phyloP scores from a whole-genome alignment of 345 rosid species.

The Gossypium australe region DNA sequence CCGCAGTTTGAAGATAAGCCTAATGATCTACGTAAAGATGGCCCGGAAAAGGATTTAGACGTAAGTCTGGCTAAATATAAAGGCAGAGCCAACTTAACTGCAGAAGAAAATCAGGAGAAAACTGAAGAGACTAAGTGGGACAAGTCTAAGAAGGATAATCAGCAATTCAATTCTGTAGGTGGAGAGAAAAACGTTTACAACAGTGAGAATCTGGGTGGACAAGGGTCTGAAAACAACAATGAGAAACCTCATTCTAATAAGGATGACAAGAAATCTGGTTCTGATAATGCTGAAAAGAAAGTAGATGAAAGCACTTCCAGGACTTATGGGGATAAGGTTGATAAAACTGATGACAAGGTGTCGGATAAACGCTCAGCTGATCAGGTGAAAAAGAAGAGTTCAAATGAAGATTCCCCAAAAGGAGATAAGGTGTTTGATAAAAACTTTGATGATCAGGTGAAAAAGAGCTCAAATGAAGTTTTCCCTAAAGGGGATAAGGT shows the following conservation, averaged over 20 bases:
- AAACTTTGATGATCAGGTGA: constrained; percentile 26
- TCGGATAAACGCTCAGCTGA: background rate
- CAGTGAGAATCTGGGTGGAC: constrained; percentile 34
- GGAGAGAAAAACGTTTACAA: constrained; percentile 31
- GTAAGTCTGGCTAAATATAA: constrained; percentile 24
- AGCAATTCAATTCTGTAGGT: constrained; percentile 20
- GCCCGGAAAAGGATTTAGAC: constrained; percentile 45
- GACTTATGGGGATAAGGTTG: constrained; percentile 28
- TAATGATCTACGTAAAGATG: constrained; percentile 61
- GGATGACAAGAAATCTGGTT: constrained; percentile 18
- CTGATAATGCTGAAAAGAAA: constrained; percentile 27
- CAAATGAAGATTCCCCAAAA: no score
- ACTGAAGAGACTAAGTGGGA: constrained; percentile 15
- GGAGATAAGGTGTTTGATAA: constrained; percentile 40
- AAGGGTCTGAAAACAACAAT: constrained; percentile 28
- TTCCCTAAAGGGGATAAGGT: constrained; percentile 21
- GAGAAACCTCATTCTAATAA: constrained; percentile 23
- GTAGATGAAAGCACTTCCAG: constrained; percentile 26
- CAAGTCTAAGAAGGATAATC: constrained; percentile 35
- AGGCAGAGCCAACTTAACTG: constrained; percentile 12
- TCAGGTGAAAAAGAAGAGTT: background rate
- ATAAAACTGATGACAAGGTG: constrained; percentile 11
- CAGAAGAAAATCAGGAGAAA: constrained; percentile 38
- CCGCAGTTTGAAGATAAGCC: constrained; percentile 48
- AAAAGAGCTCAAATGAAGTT: constrained; percentile 19